Percentiles rank a stretch among this genome's conserved stretches.
Evolutionary conservation across 805 yeast species (phyloP).

Genomic region (Yarrowia sp.): DNA sequence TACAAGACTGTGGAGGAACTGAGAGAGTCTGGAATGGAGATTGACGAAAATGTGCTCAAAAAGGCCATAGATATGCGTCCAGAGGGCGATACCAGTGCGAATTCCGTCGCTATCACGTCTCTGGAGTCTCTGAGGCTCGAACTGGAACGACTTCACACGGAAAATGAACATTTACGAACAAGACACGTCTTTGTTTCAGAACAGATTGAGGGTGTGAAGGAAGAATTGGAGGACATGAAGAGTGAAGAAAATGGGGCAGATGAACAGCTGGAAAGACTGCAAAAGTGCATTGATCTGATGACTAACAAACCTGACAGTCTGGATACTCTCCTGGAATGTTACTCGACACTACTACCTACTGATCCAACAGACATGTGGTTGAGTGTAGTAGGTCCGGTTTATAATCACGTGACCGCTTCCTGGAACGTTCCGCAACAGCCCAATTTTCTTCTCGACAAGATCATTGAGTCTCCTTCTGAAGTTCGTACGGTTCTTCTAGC

Average conservation of each 20-base stretch:
- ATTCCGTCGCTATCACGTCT: conserved; percentile 22
- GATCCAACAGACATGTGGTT: conserved; percentile 16
- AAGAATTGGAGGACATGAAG: conserved; percentile 8
- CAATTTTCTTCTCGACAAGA: conserved; percentile 21
- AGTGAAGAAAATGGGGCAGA: conserved; percentile 4
- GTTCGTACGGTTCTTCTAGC: conserved; percentile 46
- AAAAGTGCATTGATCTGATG: conserved; percentile 18
- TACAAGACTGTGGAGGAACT: conserved; percentile 47
- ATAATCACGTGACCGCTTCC: not conserved
- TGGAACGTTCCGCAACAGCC: conserved; percentile 21
- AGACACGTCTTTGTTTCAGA: conserved; percentile 27
- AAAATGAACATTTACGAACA: conserved; percentile 25
- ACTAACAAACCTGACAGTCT: not conserved
- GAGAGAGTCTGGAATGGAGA: conserved; percentile 46
- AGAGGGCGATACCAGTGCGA: not conserved
- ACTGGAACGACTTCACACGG: conserved; percentile 15
- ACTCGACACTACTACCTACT: not conserved
- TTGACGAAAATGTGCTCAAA: conserved; percentile 39
- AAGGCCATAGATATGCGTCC: conserved; percentile 29
- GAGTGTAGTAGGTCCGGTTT: conserved; percentile 1
- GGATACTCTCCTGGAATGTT: conserved; percentile 4
- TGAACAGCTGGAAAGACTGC: not conserved
- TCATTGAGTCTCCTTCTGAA: conserved; percentile 14
- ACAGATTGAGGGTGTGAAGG: conserved; percentile 41
- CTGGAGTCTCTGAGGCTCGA: conserved; percentile 26